These are phyloP conservation scores for Striga hermonthica DNA, from an alignment of 305 asterid species.

Conservation along the genomic window DNA sequence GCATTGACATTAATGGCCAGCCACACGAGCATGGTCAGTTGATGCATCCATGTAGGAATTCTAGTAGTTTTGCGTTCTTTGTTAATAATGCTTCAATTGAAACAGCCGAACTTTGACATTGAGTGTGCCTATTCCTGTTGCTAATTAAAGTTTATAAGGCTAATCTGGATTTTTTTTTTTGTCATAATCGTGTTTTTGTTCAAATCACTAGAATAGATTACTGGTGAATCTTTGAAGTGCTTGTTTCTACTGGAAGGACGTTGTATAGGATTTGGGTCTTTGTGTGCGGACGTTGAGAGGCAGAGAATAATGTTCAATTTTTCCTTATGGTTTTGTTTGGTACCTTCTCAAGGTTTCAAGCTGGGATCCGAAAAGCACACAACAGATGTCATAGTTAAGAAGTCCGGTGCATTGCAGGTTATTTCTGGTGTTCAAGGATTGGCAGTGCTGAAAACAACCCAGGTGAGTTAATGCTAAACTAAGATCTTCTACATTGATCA, in stretches of 20 bases:
- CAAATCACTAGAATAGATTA: neutral
- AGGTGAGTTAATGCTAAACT: slow-evolving; percentile 48
- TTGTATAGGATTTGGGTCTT: neutral
- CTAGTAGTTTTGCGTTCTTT: slow-evolving; percentile 22
- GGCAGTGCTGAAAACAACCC: slow-evolving; percentile 83
- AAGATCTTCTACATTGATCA: slow-evolving; percentile 20
- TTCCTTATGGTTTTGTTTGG: neutral
- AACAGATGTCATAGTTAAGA: slow-evolving; percentile 63
- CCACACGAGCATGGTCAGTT: slow-evolving; percentile 76
- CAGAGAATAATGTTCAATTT: neutral
- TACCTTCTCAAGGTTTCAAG: slow-evolving; percentile 62
- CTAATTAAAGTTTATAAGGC: slow-evolving; percentile 4
- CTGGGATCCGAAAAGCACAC: slow-evolving; percentile 94
- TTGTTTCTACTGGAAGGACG: neutral
- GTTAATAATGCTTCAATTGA: slow-evolving; percentile 4
- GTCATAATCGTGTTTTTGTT: neutral
- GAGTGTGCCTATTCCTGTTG: neutral
- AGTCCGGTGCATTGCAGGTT: slow-evolving; percentile 64
- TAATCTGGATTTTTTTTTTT: slow-evolving; percentile 6
- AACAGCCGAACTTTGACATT: slow-evolving; percentile 19
- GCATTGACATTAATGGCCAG: slow-evolving; percentile 59
- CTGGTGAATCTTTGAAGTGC: neutral
- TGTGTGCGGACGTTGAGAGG: neutral
- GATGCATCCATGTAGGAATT: slow-evolving; percentile 3
- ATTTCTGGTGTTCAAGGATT: slow-evolving; percentile 82